Conservation (phyloP, 2,329 filamentous ascomycete genomes). For the Parascedosporium putredinis region DNA sequence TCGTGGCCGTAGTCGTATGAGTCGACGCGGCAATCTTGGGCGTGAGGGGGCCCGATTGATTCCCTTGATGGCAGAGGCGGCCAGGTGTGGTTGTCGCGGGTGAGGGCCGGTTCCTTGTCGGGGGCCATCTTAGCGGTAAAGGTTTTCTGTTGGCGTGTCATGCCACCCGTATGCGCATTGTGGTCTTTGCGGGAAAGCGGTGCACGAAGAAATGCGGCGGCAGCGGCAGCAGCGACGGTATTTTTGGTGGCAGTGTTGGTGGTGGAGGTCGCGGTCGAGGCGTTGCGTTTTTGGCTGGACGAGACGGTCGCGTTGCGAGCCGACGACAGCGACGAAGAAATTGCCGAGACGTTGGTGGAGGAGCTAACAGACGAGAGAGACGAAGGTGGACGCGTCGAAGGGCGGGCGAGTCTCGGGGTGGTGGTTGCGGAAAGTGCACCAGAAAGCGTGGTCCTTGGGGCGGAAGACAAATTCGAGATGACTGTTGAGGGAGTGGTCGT, state of each 20-base stretch:
- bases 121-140: constrained; percentile 27
- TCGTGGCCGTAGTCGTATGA: background rate
- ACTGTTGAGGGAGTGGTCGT: constrained; percentile 3
- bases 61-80: constrained; percentile 47
- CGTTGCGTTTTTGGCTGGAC: background rate
- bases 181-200: constrained; percentile 1
- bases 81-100: constrained; percentile 60
- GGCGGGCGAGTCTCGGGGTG: background rate
- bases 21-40: constrained; percentile 40
- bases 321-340: background rate
- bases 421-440: background rate
- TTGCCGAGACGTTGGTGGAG: constrained; percentile 6
- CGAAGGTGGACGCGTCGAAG: background rate
- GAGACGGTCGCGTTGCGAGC: background rate
- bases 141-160: constrained; percentile 8
- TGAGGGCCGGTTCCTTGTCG: constrained; percentile 38
- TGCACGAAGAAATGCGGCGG: background rate
- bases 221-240: background rate
- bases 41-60: constrained; percentile 38
- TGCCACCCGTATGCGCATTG: constrained; percentile 5
- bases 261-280: background rate
- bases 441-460: background rate
- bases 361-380: constrained; percentile 2
- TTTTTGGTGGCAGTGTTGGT: background rate
- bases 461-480: background rate